phyloP scores from a whole-genome alignment of 345 rosid species.

The Sisymbrium irio region DNA sequence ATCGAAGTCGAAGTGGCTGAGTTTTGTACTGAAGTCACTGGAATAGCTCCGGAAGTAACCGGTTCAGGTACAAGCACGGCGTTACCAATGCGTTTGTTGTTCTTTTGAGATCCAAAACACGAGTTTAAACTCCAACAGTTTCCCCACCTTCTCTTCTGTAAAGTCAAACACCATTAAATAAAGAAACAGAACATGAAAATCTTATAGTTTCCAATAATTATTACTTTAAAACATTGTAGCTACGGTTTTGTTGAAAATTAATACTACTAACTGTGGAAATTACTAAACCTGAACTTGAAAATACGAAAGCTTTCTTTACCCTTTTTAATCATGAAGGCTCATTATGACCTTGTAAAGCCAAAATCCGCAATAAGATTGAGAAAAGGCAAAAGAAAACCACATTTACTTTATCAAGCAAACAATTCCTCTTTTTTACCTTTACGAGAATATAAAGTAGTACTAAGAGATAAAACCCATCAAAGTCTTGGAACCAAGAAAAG shows the following conservation, averaged over 20 bases:
- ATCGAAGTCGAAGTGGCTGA: constrained; percentile 46
- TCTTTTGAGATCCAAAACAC: constrained; percentile 79
- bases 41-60: constrained; percentile 39
- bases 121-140: constrained; percentile 73
- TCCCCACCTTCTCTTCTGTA: constrained; percentile 85
- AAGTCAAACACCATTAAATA: constrained; percentile 3
- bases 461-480: background rate
- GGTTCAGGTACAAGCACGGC: constrained; percentile 79
- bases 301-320: background rate
- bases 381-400: background rate
- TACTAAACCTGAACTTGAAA: background rate
- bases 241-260: constrained; percentile 18
- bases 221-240: background rate
- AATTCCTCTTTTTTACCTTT: constrained; percentile 8
- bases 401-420: background rate
- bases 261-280: too few relatives aligned
- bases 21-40: constrained; percentile 40
- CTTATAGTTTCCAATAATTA: background rate
- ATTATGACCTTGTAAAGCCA: constrained; percentile 30
- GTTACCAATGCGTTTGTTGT: constrained; percentile 72
- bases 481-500: constrained; percentile 12
- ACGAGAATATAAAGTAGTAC: background rate
- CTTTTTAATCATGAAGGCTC: constrained; percentile 28
- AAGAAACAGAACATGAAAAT: background rate
- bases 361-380: background rate